Percentiles rank a stretch among this genome's conserved stretches.
Evolutionary conservation across 345 rosid genomes (phyloP).

Genomic region (Syzygium jambos): DNA sequence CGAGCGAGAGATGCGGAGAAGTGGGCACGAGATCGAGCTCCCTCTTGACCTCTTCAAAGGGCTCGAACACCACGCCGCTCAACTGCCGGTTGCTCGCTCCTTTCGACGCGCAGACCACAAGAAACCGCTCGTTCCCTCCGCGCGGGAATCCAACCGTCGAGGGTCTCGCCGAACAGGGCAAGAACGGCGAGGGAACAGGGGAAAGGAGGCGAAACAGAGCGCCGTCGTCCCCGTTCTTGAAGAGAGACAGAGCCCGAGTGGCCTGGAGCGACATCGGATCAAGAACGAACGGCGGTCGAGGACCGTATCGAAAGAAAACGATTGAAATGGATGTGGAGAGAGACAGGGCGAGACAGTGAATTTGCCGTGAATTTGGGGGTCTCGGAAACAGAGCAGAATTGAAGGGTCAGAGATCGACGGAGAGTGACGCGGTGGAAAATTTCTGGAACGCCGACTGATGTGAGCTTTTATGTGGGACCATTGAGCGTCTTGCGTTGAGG

Average conservation of each 20-base stretch:
- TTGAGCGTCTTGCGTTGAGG: not conserved
- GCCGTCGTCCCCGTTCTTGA: not conserved
- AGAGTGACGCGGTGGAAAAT: not conserved
- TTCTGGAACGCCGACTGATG: no score
- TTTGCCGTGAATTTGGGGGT: not conserved
- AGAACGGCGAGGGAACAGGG: not conserved
- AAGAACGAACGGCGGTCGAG: not conserved
- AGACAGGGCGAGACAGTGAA: not conserved
- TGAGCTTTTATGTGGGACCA: no score
- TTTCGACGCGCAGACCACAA: slow-evolving; percentile 1
- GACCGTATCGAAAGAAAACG: not conserved
- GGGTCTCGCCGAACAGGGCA: not conserved
- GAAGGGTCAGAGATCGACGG: not conserved
- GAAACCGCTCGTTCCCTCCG: not conserved
- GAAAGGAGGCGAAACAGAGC: not conserved
- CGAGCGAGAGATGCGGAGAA: slow-evolving; percentile 45
- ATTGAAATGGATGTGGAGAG: not conserved
- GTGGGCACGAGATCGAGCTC: slow-evolving; percentile 47
- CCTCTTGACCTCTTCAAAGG: slow-evolving; percentile 72
- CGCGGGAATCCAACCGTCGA: not conserved
- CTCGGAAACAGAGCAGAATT: not conserved
- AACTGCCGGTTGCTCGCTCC: not conserved
- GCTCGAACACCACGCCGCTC: slow-evolving; percentile 36
- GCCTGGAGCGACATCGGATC: not conserved
- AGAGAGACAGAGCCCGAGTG: not conserved